Percentiles rank a stretch among this genome's conserved stretches.
phyloP scores from a whole-genome alignment of 2,329 filamentous ascomycete species.

The Aspergillus transmontanensis region DNA sequence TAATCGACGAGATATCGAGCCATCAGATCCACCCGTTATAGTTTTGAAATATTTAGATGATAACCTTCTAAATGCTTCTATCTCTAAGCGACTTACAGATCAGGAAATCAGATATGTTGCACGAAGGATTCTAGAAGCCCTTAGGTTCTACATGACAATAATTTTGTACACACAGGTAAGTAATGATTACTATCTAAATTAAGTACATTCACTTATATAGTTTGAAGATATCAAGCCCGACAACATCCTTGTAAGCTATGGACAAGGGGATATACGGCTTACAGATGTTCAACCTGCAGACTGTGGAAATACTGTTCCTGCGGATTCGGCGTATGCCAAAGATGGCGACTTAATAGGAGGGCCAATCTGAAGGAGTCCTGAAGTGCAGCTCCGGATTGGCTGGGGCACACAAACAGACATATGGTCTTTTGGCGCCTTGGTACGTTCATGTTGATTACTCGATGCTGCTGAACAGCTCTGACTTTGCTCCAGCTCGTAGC shows the following conservation, averaged over 20 bases:
- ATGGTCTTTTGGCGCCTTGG: constrained; percentile 30
- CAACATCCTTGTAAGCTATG: constrained; percentile 28
- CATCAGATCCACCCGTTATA: background rate
- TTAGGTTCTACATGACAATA: constrained; percentile 18
- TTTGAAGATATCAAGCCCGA: constrained; percentile 26
- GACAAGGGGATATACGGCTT: constrained; percentile 17
- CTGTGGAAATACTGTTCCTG: constrained; percentile 21
- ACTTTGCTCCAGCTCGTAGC: constrained; percentile 19
- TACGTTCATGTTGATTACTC: constrained; percentile 5
- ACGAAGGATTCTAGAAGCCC: constrained; percentile 17
- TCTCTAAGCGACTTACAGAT: background rate
- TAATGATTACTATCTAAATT: background rate
- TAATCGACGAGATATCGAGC: too few species aligned
- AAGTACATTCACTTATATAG: background rate
- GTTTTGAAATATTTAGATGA: constrained; percentile 3
- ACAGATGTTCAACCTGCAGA: constrained; percentile 27
- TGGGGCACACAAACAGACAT: constrained; percentile 31
- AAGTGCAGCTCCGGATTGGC: constrained; percentile 25
- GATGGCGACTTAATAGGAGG: constrained; percentile 23
- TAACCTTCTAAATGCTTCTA: background rate
- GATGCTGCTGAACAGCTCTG: background rate
- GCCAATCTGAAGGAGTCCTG: constrained; percentile 26
- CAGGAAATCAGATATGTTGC: constrained; percentile 17
- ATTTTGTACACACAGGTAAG: constrained; percentile 25
- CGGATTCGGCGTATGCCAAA: constrained; percentile 18